Evolutionary conservation across 2,329 filamentous ascomycete species (phyloP), one percentile per base, ranked within the genome.

Genomic region (Colletotrichum tamarilloi): DNA sequence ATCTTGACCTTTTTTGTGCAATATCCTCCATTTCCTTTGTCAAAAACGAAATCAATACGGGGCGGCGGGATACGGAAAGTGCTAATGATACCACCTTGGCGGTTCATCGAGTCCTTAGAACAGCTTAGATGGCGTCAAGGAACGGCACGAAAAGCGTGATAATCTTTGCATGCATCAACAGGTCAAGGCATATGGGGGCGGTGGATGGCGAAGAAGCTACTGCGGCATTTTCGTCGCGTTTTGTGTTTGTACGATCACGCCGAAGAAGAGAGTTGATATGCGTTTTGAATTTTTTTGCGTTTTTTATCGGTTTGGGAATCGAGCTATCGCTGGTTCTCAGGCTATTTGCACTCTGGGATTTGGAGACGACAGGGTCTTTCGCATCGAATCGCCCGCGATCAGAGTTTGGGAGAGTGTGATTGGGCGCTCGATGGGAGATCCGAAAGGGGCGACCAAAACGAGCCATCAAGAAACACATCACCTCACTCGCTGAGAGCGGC

Each of bases 81-180:
- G 76, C 77, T 78, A 78, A 49, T 79, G 77, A 80, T 78, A 80
- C 76, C 78, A 79, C 73, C 76, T 77, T 76, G 76, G 77, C 60
- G 62, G 65, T 72, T 78, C 74, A 78, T 78, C 73, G 77, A 80
- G 77, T 80, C 80, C 79, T 80, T 79, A 79, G 79, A 73, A 81
- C 76, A 78, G 77, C 77, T 77, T 78, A 79, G 77, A 81, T 80
- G 78, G 78, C 72, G 76, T 76, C 76, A 76, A 78, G 77, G 81
- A 77, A 74, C 75, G 76, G 79, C 77, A 78, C 79, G 78, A 85
- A 85, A 85, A 85, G 80, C 80, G 78, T 81, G 77, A 82, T 81
- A 75, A 78, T 81, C 76, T 79, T 49, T 82, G 79, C 81, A 81
- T 83, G 80, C 83, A 85, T 84, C 81, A 80, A 60, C 60, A 81